Conservation (phyloP, 805 yeast genomes). For the Brettanomyces naardenensis region DNA sequence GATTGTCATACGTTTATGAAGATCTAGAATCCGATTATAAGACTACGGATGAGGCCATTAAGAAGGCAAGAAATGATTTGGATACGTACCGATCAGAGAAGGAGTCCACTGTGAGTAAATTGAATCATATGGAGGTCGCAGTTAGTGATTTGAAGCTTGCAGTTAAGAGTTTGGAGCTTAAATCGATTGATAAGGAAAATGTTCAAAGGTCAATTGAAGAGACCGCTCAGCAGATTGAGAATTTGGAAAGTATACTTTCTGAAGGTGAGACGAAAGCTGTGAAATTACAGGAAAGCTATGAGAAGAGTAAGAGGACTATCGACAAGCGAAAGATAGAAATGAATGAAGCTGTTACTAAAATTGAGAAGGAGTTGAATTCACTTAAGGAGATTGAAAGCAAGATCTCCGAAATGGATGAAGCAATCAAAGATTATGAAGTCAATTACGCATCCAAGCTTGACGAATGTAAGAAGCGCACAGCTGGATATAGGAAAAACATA, state of each 20-base stretch:
- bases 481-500: slow-evolving; percentile 13
- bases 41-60: slow-evolving; percentile 31
- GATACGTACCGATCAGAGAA: slow-evolving; percentile 30
- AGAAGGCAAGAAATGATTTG: slow-evolving; percentile 29
- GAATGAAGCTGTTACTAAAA: background rate
- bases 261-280: background rate
- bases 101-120: slow-evolving; percentile 36
- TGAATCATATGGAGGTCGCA: slow-evolving; percentile 37
- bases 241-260: background rate
- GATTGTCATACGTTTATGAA: slow-evolving; percentile 27
- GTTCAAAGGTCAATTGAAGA: slow-evolving; percentile 32
- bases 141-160: slow-evolving; percentile 45
- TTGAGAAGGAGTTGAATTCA: slow-evolving; percentile 8
- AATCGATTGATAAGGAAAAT: slow-evolving; percentile 38
- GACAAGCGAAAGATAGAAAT: background rate
- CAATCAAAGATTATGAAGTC: slow-evolving; percentile 27
- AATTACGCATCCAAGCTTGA: slow-evolving; percentile 11
- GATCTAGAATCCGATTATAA: slow-evolving; percentile 40
- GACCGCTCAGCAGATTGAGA: slow-evolving; percentile 17
- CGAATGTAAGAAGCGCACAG: slow-evolving; percentile 24
- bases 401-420: slow-evolving; percentile 35
- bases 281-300: slow-evolving; percentile 4
- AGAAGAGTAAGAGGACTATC: background rate
- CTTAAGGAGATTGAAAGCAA: slow-evolving; percentile 38
- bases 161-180: slow-evolving; percentile 45